Conservation (phyloP, 495 filamentous ascomycete genomes). For the Echria macrotheca region DNA sequence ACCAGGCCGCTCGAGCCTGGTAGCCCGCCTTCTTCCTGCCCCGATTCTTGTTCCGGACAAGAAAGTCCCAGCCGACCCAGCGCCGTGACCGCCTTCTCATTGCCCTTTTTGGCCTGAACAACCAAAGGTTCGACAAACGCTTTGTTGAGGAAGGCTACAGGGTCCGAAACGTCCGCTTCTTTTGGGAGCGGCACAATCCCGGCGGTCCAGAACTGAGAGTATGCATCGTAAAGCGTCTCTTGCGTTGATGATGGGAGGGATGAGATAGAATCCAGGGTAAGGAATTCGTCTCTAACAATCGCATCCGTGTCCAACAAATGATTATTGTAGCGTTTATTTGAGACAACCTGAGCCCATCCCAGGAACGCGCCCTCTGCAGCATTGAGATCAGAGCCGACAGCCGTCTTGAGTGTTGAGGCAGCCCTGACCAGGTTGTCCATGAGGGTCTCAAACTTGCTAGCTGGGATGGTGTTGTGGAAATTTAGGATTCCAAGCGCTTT, state of each 20-base stretch:
- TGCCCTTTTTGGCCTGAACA: slow-evolving; percentile 66
- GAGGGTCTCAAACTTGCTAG: slow-evolving; percentile 30
- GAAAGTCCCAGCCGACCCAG: slow-evolving; percentile 64
- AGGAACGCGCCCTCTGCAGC: slow-evolving; percentile 33
- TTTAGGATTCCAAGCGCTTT: slow-evolving; percentile 73
- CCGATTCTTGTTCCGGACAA: slow-evolving; percentile 22
- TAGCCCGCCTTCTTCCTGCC: slow-evolving; percentile 11
- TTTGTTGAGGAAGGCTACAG: slow-evolving; percentile 3
- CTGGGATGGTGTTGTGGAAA: no score
- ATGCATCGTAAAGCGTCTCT: slow-evolving; percentile 52
- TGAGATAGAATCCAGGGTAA: slow-evolving; percentile 17
- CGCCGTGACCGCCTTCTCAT: slow-evolving; percentile 71
- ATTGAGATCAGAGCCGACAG: slow-evolving; percentile 32
- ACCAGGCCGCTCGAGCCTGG: slow-evolving; percentile 21
- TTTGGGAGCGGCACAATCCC: slow-evolving; percentile 29
- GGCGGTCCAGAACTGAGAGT: slow-evolving; percentile 73
- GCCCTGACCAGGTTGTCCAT: no score
- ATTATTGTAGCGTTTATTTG: slow-evolving; percentile 26
- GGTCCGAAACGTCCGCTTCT: not conserved
- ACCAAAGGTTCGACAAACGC: slow-evolving; percentile 53
- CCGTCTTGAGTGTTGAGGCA: slow-evolving; percentile 16
- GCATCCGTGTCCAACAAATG: not conserved
- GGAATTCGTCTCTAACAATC: slow-evolving; percentile 18
- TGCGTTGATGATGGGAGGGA: slow-evolving; percentile 22
- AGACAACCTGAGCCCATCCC: slow-evolving; percentile 25